phyloP scores from a whole-genome alignment of 2,329 filamentous ascomycete species.

The Colletotrichum aenigma region DNA sequence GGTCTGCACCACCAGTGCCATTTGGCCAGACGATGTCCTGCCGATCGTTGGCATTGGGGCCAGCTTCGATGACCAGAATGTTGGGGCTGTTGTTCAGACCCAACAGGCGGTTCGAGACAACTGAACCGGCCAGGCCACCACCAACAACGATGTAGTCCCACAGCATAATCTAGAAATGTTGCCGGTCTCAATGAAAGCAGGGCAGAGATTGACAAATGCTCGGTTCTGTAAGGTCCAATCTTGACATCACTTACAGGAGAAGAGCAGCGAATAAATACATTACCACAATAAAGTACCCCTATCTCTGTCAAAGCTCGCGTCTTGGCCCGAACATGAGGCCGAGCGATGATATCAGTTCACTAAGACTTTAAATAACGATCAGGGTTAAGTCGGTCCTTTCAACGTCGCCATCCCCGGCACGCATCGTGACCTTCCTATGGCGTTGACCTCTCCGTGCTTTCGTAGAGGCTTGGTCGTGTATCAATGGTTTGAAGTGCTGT shows the following conservation, averaged over 20 bases:
- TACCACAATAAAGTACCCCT: background rate
- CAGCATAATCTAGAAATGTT: rapidly evolving
- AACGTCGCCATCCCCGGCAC: background rate
- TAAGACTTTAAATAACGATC: background rate
- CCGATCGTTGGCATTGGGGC: background rate
- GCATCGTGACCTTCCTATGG: background rate
- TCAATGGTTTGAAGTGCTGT: background rate
- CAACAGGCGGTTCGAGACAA: background rate
- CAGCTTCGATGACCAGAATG: background rate
- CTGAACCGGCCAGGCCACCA: background rate
- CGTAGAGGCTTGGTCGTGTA: background rate
- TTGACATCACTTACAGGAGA: rapidly evolving
- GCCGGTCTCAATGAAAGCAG: background rate
- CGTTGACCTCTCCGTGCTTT: background rate
- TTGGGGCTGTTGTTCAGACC: background rate
- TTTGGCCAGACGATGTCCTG: background rate
- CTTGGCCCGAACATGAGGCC: background rate
- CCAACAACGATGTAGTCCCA: background rate
- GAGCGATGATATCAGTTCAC: rapidly evolving
- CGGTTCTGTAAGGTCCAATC: rapidly evolving
- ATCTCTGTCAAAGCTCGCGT: rapidly evolving
- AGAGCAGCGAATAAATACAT: background rate
- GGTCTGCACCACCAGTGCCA: background rate
- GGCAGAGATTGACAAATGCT: rapidly evolving
- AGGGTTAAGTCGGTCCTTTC: background rate